Conservation (phyloP, 2,329 filamentous ascomycete species). For the Colletotrichum horii region DNA sequence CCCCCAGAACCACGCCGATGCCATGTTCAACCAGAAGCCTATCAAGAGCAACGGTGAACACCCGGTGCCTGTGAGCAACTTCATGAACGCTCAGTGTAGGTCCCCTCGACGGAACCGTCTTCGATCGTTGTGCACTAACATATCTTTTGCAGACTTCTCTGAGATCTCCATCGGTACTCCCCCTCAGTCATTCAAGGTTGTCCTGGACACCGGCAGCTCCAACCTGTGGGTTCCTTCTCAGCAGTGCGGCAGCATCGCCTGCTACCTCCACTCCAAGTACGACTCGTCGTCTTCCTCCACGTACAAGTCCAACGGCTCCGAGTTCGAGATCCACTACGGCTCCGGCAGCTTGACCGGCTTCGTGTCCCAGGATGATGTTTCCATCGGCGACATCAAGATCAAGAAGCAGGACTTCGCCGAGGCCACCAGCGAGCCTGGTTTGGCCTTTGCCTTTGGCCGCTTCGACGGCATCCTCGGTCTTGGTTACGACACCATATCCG, state of each 20-base stretch:
- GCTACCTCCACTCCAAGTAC: slow-evolving; percentile 97
- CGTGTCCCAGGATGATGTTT: slow-evolving; percentile 85
- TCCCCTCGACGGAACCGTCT: slow-evolving; percentile 18
- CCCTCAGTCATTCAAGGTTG: slow-evolving; percentile 95
- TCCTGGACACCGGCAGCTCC: slow-evolving; percentile 97
- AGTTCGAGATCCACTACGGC: slow-evolving; percentile 94
- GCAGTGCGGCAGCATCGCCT: slow-evolving; percentile 93
- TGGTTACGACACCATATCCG: slow-evolving; percentile 94
- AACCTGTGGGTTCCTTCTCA: slow-evolving; percentile 98
- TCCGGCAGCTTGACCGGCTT: slow-evolving; percentile 94
- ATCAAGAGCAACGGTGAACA: slow-evolving; percentile 72
- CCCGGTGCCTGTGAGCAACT: slow-evolving; percentile 91
- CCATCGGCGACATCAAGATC: slow-evolving; percentile 88
- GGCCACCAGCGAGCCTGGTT: slow-evolving; percentile 91
- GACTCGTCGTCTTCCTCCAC: slow-evolving; percentile 88
- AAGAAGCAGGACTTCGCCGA: slow-evolving; percentile 95
- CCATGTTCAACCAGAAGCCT: slow-evolving; percentile 79
- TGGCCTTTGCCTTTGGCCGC: slow-evolving; percentile 96
- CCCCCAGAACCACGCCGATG: slow-evolving; percentile 71
- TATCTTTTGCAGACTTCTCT: slow-evolving; percentile 78
- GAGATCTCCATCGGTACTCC: slow-evolving; percentile 93
- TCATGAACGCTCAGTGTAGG: slow-evolving; percentile 98
- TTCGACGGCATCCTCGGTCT: slow-evolving; percentile 97
- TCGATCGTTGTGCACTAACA: background rate
- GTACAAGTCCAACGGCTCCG: slow-evolving; percentile 91